Percentiles rank a stretch among this genome's conserved stretches.
phyloP scores from a whole-genome alignment of 2,329 filamentous ascomycete genomes.

The Orbilia quercus region DNA sequence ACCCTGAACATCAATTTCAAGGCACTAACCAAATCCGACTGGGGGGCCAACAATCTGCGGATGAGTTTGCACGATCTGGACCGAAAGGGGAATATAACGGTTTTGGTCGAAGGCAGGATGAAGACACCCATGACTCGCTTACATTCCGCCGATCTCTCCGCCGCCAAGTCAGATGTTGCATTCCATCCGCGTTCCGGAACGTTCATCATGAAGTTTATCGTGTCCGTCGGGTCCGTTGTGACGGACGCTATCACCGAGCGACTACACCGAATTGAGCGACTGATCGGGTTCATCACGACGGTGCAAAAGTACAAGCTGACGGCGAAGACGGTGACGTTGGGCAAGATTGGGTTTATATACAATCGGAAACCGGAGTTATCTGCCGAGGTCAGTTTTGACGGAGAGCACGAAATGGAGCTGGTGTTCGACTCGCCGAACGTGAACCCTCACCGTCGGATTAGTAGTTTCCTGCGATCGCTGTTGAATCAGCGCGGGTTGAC shows the following conservation, averaged over 20 bases:
- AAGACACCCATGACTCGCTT: slow-evolving; percentile 69
- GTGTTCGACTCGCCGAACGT: slow-evolving; percentile 67
- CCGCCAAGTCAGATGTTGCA: slow-evolving; percentile 70
- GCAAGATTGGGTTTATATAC: slow-evolving; percentile 77
- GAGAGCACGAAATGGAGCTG: slow-evolving; percentile 68
- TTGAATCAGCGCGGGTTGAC: slow-evolving; percentile 70
- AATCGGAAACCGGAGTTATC: slow-evolving; percentile 61
- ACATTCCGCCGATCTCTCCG: slow-evolving; percentile 56
- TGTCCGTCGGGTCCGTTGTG: slow-evolving; percentile 71
- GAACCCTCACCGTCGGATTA: slow-evolving; percentile 76
- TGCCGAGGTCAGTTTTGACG: slow-evolving; percentile 54
- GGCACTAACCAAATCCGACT: slow-evolving; percentile 62
- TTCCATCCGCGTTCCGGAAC: slow-evolving; percentile 72
- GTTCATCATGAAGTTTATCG: slow-evolving; percentile 72
- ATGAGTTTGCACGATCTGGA: slow-evolving; percentile 68
- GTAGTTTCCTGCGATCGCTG: slow-evolving; percentile 70
- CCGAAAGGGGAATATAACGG: slow-evolving; percentile 69
- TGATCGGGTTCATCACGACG: slow-evolving; percentile 76
- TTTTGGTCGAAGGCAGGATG: slow-evolving; percentile 69
- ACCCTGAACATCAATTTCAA: slow-evolving; percentile 61
- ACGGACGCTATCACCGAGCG: slow-evolving; percentile 71
- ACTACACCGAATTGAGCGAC: slow-evolving; percentile 74
- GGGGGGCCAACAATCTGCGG: slow-evolving; percentile 72
- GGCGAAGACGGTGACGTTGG: slow-evolving; percentile 72
- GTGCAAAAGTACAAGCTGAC: slow-evolving; percentile 69